These are phyloP conservation scores for Leccinum subgranulosum DNA, from an alignment of 768 basidiomycete species.

Conservation along the genomic window DNA sequence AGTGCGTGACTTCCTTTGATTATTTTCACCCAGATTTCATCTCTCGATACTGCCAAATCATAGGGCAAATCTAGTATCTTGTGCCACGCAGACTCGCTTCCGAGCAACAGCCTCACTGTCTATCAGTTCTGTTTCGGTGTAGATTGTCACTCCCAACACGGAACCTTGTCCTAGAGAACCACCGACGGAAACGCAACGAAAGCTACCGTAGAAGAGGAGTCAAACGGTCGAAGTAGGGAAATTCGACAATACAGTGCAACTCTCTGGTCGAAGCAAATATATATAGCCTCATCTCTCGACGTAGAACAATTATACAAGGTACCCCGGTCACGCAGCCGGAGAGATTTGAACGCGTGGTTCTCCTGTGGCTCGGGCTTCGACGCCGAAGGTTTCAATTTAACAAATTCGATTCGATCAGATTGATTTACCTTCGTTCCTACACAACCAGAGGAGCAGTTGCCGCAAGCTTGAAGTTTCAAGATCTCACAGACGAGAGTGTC, in stretches of 20 bases:
- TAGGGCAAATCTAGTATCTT: not conserved
- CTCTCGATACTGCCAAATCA: not conserved
- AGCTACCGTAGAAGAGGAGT: not conserved
- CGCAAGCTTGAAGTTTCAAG: not conserved
- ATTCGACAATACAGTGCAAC: not conserved
- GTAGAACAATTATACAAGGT: constrained; percentile 16
- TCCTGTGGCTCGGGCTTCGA: constrained; percentile 12
- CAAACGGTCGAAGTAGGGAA: constrained; percentile 10
- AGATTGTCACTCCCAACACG: constrained; percentile 1
- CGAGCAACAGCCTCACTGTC: not conserved
- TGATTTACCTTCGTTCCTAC: constrained; percentile 19
- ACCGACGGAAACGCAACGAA: not conserved
- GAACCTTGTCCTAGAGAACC: not conserved
- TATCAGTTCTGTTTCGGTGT: not conserved
- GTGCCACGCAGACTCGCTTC: not conserved
- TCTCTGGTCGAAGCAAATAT: constrained; percentile 10
- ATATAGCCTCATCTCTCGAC: constrained; percentile 10
- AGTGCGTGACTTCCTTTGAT: not conserved
- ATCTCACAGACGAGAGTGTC: constrained; percentile 5
- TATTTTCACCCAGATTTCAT: not conserved
- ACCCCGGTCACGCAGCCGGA: constrained; percentile 20
- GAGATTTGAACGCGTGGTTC: constrained; percentile 19
- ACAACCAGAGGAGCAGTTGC: constrained; percentile 4
- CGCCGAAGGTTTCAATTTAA: constrained; percentile 15
- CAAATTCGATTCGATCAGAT: constrained; percentile 25